A percentile compares a stretch with the other conserved stretches of the same genome.
These are phyloP conservation scores for Teunomyces aglyptinius DNA, from an alignment of 805 yeast species.

Conservation along the genomic window DNA sequence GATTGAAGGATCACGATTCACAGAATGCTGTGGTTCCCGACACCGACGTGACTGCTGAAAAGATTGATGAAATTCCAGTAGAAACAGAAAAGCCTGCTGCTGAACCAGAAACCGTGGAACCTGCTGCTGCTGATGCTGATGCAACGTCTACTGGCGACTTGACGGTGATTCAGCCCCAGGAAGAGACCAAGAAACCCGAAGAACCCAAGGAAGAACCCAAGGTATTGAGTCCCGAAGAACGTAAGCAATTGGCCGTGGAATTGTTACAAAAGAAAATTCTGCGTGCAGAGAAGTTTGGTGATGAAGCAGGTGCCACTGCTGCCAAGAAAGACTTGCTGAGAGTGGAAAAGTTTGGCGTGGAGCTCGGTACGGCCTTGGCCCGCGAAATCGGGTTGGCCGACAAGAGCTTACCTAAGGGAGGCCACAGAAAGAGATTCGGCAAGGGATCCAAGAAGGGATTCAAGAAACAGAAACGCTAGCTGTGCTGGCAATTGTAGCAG, in stretches of 20 bases:
- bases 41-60: slow-evolving; percentile 5
- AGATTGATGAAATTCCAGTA: slow-evolving; percentile 12
- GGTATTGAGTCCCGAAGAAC: slow-evolving; percentile 61
- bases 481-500: neutral
- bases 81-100: slow-evolving; percentile 14
- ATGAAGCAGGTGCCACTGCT: slow-evolving; percentile 51
- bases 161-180: slow-evolving; percentile 15
- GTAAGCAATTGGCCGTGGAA: slow-evolving; percentile 65
- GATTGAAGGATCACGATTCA: slow-evolving; percentile 58
- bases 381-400: slow-evolving; percentile 60
- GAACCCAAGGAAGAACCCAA: slow-evolving; percentile 35
- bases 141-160: slow-evolving; percentile 11
- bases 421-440: slow-evolving; percentile 12
- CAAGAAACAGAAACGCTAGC: slow-evolving; percentile 2
- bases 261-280: slow-evolving; percentile 63
- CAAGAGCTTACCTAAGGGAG: slow-evolving; percentile 27
- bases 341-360: slow-evolving; percentile 83
- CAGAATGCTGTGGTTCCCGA: slow-evolving; percentile 12
- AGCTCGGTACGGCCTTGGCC: slow-evolving; percentile 62
- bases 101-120: slow-evolving; percentile 12
- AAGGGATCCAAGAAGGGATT: neutral
- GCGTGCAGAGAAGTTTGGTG: slow-evolving; percentile 78
- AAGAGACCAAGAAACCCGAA: slow-evolving; percentile 8
- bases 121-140: slow-evolving; percentile 12
- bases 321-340: slow-evolving; percentile 65